Conservation (phyloP, 1,284 basidiomycete species). For the Leucoagaricus sp. region DNA sequence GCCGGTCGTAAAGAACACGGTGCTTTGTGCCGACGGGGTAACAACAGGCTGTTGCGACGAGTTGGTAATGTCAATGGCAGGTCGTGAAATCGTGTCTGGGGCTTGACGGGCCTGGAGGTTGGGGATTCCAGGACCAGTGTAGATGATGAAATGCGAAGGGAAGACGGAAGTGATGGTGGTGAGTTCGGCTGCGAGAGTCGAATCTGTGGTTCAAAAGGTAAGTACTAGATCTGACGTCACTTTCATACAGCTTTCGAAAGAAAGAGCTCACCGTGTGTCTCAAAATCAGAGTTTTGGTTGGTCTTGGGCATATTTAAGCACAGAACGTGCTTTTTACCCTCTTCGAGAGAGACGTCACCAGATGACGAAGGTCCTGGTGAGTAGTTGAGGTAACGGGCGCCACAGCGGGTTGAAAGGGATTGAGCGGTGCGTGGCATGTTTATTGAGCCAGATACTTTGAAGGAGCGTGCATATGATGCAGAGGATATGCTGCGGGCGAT, state of each 20-base stretch:
- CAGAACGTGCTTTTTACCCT: conserved; percentile 54
- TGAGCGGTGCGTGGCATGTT: conserved; percentile 1
- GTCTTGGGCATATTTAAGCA: conserved; percentile 56
- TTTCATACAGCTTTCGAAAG: background rate
- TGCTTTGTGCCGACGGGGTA: conserved; percentile 52
- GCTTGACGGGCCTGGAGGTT: conserved; percentile 38
- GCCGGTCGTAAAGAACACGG: conserved; percentile 77
- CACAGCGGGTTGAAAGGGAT: conserved; percentile 59
- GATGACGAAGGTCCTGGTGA: conserved; percentile 33
- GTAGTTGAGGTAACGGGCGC: conserved; percentile 44
- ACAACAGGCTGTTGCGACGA: conserved; percentile 1
- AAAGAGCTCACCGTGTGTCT: conserved; percentile 49
- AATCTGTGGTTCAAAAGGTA: conserved; percentile 26
- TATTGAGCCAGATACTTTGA: conserved; percentile 2
- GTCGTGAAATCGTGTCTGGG: conserved; percentile 5
- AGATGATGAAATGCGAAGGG: conserved; percentile 64
- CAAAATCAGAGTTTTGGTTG: conserved; percentile 45
- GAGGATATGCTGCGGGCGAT: conserved; percentile 46
- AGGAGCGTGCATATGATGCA: conserved; percentile 11
- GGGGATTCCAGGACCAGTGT: conserved; percentile 51
- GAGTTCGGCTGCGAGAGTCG: conserved; percentile 47
- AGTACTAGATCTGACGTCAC: conserved; percentile 29
- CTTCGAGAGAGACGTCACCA: conserved; percentile 31
- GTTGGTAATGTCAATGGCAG: conserved; percentile 4
- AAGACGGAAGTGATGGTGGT: conserved; percentile 46